Base-by-base conservation (phyloP, 345 rosid species). In the Linum trigynum region DNA sequence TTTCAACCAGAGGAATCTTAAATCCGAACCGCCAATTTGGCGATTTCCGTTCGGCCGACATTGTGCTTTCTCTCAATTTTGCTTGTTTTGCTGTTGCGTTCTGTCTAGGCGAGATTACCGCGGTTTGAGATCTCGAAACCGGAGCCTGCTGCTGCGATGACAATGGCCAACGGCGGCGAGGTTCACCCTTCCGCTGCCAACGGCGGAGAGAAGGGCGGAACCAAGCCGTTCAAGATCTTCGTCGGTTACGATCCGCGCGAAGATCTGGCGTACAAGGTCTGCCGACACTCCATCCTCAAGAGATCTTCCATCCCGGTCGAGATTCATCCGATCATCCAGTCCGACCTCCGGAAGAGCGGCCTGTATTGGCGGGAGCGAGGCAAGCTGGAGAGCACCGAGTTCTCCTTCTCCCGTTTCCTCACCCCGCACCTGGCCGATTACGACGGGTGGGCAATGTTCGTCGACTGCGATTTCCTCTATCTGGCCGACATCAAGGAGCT, bases 371-470 rank as follows among this genome's bases (percentile, higher is more conserved):
- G 32, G 0, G 87, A 88, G 65, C 76, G 92, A 65, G 85, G 85
- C 66, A 68, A 79, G 63, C 74, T 91, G 32, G 98, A 92, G 90
- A 90, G 98, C 85, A 92, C 98, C 0, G 96, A 92, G 86, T 92
- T 92, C 85, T 92, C 97, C 0, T 92, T 92, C 40, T 50, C 82
- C 42, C 86, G 98, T 64, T 92, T 92, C 84, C 71, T 92, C 71
- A 92, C 98, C 38, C 98, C 98, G 0, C 72, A 82, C 67, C 51
- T 92, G 66, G 92, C 98, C 0, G 69, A 80, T 55, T 90, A 75
- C 61, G 80, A 92, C 36, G 98, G 96, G 0, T 92, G 98, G 98
- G 98, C 98, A 0, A 76, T 92, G 97, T 92, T 92, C 74, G 90
- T 92, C 37, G 98, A 92, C 67, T 92, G 96, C 16, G 98, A 90